These are phyloP conservation scores for Senna tora DNA, from an alignment of 306 rosid species.

Conservation along the genomic window DNA sequence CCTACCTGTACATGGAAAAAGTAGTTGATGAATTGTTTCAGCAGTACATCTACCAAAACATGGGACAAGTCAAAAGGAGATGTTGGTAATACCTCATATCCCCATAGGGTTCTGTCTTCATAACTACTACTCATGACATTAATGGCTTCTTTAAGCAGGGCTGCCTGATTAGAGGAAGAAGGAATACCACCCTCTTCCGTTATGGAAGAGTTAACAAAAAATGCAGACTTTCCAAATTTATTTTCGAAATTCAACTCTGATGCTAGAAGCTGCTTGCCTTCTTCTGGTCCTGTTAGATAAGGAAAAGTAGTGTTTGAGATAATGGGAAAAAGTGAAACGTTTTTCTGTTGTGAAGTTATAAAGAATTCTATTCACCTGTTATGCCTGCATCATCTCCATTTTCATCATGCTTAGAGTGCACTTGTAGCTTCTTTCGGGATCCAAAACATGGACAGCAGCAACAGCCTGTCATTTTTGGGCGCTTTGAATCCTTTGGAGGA, in stretches of 20 bases:
- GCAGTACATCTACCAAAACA: not conserved
- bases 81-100: slow-evolving; percentile 67
- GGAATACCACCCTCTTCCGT: slow-evolving; percentile 84
- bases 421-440: slow-evolving; percentile 53
- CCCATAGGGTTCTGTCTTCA: slow-evolving; percentile 96
- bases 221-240: slow-evolving; percentile 79
- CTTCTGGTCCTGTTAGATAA: slow-evolving; percentile 54
- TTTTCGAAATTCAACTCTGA: slow-evolving; percentile 74
- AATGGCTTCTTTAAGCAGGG: slow-evolving; percentile 90
- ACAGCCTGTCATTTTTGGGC: slow-evolving; percentile 50
- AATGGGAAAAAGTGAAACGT: not conserved
- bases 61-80: slow-evolving; percentile 21
- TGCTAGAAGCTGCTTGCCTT: slow-evolving; percentile 70
- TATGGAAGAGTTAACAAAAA: slow-evolving; percentile 76
- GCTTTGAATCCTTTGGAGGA: slow-evolving; percentile 83
- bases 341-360: not conserved
- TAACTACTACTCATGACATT: slow-evolving; percentile 85
- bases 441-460: slow-evolving; percentile 39
- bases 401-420: slow-evolving; percentile 70
- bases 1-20: slow-evolving; percentile 64
- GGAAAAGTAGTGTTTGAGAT: slow-evolving; percentile 8
- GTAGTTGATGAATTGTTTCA: slow-evolving; percentile 32
- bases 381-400: slow-evolving; percentile 63
- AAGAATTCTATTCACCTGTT: slow-evolving; percentile 48
- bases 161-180: slow-evolving; percentile 79